Base-by-base conservation (phyloP, 345 rosid genomes). In the Eucalyptus rudis region DNA sequence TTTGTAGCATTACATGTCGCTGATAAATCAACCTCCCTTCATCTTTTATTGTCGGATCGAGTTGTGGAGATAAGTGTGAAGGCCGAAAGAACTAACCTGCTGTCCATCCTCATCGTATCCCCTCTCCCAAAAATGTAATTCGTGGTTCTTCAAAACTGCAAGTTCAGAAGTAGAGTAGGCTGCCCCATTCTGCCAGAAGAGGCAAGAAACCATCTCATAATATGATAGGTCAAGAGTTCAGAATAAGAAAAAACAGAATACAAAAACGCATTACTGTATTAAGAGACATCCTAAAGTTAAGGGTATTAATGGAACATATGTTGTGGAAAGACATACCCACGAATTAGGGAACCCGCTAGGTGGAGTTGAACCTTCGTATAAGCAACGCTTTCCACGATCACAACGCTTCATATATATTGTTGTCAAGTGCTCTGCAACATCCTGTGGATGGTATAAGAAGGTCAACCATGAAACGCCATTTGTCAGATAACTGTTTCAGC, bases 71-170 rank as follows among this genome's bases (percentile, higher is more conserved):
- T 20, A 76, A 3, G 47, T 6, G 27, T 19, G 40, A 13, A 36
- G 58, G 59, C 31, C 24, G 25, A 24, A 5, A 87, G 90, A 44
- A 90, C 88, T 47, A 27, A 97, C 99, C 96, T 97, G 98, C 89
- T 94, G 96, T 64, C 93, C 95, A 87, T 93, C 91, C 10, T 94
- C 96, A n/a, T 96, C 98, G 16, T 93, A 97, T 49, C 99, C 98
- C 58, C 96, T 93, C 89, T 98, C 99, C 99, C 98, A 95, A 79
- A 94, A 92, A 86, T 97, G 98, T 87, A 95, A 92, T 93, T 98
- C 99, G 85, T 92, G 95, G 91, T 96, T 98, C 94, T 96, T 95
- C 89, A 96, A 52, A 86, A 98, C 88, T 10, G 96, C 90, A 76
- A 98, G 99, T 90, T 96, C 98, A n/a, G 98, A 96, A 86, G 98